Evolutionary conservation across 768 basidiomycete species (phyloP), one percentile per base, ranked within the genome.

Genomic region (Wakefieldia striispora): DNA sequence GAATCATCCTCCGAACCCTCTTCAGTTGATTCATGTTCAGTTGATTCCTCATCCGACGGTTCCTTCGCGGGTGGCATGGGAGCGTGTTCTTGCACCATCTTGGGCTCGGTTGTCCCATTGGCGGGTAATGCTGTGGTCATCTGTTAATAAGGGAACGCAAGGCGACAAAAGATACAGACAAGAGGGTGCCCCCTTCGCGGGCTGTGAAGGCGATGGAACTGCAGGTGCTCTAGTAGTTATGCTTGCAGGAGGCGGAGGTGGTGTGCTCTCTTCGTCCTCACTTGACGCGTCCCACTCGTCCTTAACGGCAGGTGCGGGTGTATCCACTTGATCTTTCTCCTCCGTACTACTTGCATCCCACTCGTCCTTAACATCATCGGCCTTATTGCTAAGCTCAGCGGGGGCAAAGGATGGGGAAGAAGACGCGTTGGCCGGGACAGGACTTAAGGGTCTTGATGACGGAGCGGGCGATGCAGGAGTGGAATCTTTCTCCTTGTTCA

Each of bases 231-330:
- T 52, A 13, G 56, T 51, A 33, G 55, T 33, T 55, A 65, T 58
- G 1, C 51, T 39, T 31, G 51, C 39, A 40, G 58, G 45, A 9
- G 53, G 44, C 8, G 47, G 54, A 14, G 60, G 44, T 2, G 58
- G 37, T 37, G 66, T 50, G 12, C 54, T 56, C 24, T 81, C 82
- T 29, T 82, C 76, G 19, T 76, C 75, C 33, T 72, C 85, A 48
- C 78, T 81, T 46, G 77, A 77, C 4, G 77, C 84, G 37, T 92
- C 91, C 91, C 90, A 93, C 43, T 73, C 73, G 33, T 82, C 80
- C 49, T 74, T 77, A 21, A 72, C 72, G 37, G 67, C 71, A 31
- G 68, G 65, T 23, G 65, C 66, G 33, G 60, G 60, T 6, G 62
- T 53, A 23, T 61, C 36, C 51, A 53, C 60, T 6, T 52, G 53